A percentile compares a stretch with the other conserved stretches of the same genome.
phyloP scores from a whole-genome alignment of 2,329 filamentous ascomycete species.

The Clonostachys chloroleuca region DNA sequence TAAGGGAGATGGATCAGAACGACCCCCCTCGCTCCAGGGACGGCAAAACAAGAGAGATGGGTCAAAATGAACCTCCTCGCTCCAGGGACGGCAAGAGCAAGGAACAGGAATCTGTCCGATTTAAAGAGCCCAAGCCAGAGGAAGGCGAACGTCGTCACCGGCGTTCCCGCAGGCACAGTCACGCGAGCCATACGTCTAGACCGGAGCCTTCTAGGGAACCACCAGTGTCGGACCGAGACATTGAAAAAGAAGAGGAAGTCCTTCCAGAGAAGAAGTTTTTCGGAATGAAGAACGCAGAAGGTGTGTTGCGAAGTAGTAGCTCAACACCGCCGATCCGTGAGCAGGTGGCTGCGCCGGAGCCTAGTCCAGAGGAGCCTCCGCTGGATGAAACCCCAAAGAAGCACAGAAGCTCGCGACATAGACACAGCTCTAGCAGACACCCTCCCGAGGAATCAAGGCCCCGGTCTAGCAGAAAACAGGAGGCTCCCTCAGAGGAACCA shows the following conservation, averaged over 20 bases:
- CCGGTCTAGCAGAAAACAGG: constrained; percentile 15
- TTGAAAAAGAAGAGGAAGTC: constrained; percentile 11
- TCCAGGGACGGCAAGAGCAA: constrained; percentile 1
- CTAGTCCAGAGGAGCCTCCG: constrained; percentile 5
- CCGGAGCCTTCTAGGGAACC: constrained; percentile 12
- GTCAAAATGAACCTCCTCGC: constrained; percentile 11
- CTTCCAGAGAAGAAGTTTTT: constrained; percentile 36
- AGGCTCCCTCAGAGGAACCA: constrained; percentile 12
- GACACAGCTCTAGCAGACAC: constrained; percentile 13
- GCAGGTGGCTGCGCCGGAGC: constrained; percentile 4
- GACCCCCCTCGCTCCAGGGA: constrained; percentile 10
- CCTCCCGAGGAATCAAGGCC: constrained; percentile 16
- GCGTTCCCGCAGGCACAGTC: constrained; percentile 5
- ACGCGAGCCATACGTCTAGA: constrained; percentile 24
- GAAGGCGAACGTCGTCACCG: constrained; percentile 14
- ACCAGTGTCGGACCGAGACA: constrained; percentile 17
- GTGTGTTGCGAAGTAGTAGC: constrained; percentile 13
- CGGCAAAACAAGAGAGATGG: constrained; percentile 14
- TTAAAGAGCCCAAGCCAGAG: constrained; percentile 2
- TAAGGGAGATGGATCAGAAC: constrained; percentile 40
- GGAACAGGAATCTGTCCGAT: constrained; percentile 1
- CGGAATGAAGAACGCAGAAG: constrained; percentile 29
- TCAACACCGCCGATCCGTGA: not conserved
- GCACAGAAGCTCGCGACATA: constrained; percentile 18
- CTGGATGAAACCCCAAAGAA: not conserved